These are phyloP conservation scores for Penicillium hordei DNA, from an alignment of 2,329 filamentous ascomycete species.

Conservation along the genomic window DNA sequence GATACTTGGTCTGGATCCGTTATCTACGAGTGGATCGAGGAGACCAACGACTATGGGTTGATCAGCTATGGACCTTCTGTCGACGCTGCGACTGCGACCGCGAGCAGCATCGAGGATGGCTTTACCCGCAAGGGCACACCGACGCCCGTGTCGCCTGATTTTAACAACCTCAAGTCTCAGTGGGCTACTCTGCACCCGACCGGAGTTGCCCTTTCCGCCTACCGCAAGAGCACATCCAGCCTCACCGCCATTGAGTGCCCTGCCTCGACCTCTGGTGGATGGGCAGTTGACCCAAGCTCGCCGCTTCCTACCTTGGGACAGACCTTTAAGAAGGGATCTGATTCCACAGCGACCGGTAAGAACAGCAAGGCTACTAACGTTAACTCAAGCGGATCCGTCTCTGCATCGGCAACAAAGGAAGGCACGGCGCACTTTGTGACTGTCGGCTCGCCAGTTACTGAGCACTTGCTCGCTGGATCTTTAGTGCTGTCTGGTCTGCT, in stretches of 20 bases:
- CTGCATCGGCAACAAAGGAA: constrained; percentile 5
- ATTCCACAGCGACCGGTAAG: constrained; percentile 11
- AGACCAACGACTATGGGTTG: constrained; percentile 78
- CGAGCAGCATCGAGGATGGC: constrained; percentile 61
- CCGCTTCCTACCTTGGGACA: constrained; percentile 68
- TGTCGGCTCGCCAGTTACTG: constrained; percentile 13
- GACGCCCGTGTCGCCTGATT: constrained; percentile 72
- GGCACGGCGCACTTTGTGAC: constrained; percentile 8
- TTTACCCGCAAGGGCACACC: constrained; percentile 72
- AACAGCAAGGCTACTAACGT: constrained; percentile 11
- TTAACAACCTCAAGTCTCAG: constrained; percentile 70
- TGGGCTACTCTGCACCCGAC: constrained; percentile 73
- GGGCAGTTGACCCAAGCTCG: constrained; percentile 71
- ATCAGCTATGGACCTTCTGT: constrained; percentile 69
- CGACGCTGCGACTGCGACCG: constrained; percentile 54
- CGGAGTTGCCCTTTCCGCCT: constrained; percentile 65
- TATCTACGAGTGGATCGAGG: constrained; percentile 87
- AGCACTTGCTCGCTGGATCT: constrained; percentile 19
- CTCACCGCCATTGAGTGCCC: constrained; percentile 67
- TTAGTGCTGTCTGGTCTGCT: constrained; percentile 23
- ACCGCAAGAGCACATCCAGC: constrained; percentile 61
- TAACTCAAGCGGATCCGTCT: constrained; percentile 1
- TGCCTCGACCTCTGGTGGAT: constrained; percentile 64
- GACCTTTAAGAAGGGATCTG: constrained; percentile 30
- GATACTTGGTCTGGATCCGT: constrained; percentile 72